Conservation (phyloP, 169 alveolate species). For the Haemoproteus tartakovskyi region DNA sequence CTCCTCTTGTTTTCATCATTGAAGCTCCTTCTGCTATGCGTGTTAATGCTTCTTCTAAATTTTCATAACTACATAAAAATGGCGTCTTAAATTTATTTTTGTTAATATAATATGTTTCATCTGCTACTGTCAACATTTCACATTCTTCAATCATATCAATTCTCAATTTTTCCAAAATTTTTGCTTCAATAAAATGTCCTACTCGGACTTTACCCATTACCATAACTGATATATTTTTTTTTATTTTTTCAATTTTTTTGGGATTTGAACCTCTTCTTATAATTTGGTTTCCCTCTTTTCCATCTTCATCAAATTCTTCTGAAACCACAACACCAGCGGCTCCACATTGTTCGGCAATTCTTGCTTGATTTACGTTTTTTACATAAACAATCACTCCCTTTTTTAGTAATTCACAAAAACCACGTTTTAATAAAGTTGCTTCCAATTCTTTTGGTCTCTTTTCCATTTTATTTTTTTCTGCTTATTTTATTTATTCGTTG, state of each 20-base stretch:
- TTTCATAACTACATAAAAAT: conserved; percentile 81
- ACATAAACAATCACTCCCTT: conserved; percentile 85
- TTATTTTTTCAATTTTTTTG: conserved; percentile 74
- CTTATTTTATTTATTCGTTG: too few relatives aligned
- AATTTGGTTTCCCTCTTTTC: too few relatives aligned
- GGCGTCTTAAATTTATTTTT: conserved; percentile 77
- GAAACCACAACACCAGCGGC: conserved; percentile 83
- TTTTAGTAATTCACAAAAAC: conserved; percentile 72
- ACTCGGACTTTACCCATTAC: conserved; percentile 81
- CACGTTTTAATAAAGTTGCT: conserved; percentile 67
- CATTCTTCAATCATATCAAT: conserved; percentile 80
- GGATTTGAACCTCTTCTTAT: conserved; percentile 83
- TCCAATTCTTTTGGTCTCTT: too few relatives aligned
- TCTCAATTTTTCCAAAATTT: conserved; percentile 71
- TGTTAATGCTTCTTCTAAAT: conserved; percentile 82
- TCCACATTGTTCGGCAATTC: conserved; percentile 79
- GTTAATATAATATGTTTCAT: conserved; percentile 73
- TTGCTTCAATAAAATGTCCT: conserved; percentile 81
- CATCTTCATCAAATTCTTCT: too few relatives aligned
- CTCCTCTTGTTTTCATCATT: conserved; percentile 82
- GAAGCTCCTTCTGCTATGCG: conserved; percentile 80
- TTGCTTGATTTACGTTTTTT: conserved; percentile 77
- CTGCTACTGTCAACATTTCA: conserved; percentile 81
- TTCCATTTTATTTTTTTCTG: too few relatives aligned
- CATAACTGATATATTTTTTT: conserved; percentile 72